A percentile compares a stretch with the other conserved stretches of the same genome.
phyloP scores from a whole-genome alignment of 2,329 filamentous ascomycete genomes.

The Helotiales sp. region DNA sequence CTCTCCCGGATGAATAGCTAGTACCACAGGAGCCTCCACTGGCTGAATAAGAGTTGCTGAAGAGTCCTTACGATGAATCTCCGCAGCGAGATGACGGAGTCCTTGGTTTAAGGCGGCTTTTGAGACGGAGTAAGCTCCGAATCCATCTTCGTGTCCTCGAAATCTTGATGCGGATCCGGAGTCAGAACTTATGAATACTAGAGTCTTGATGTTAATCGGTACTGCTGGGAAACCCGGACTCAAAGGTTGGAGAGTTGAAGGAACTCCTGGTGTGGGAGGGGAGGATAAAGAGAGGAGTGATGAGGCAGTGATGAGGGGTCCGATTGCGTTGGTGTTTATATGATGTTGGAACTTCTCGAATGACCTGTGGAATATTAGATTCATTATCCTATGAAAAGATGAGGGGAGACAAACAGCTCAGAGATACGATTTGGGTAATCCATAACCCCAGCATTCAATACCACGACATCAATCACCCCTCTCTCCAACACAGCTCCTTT shows the following conservation, averaged over 20 bases:
- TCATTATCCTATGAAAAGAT: background rate
- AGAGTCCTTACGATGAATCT: slow-evolving; percentile 48
- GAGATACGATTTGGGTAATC: slow-evolving; percentile 48
- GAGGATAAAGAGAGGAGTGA: slow-evolving; percentile 43
- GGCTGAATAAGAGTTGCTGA: no score
- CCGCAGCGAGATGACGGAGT: slow-evolving; percentile 55
- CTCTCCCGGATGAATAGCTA: slow-evolving; percentile 59
- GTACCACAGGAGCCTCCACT: slow-evolving; percentile 44
- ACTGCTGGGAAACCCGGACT: background rate
- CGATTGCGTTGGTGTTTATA: slow-evolving; percentile 57
- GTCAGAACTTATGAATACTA: slow-evolving; percentile 58
- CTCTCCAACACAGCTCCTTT: slow-evolving; percentile 15
- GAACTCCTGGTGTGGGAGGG: background rate
- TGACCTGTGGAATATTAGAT: slow-evolving; percentile 38
- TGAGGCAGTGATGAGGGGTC: slow-evolving; percentile 57
- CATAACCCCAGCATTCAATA: slow-evolving; percentile 57
- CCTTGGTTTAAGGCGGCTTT: slow-evolving; percentile 59
- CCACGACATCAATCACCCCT: slow-evolving; percentile 45
- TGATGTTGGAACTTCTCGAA: slow-evolving; percentile 55
- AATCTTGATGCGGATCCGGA: slow-evolving; percentile 53
- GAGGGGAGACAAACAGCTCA: slow-evolving; percentile 39
- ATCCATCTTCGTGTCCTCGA: slow-evolving; percentile 55
- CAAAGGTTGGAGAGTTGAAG: background rate
- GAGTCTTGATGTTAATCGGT: slow-evolving; percentile 35
- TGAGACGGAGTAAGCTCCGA: slow-evolving; percentile 56